Conservation (phyloP, 2,329 filamentous ascomycete species). For the Aspergillus quadrilineatus region DNA sequence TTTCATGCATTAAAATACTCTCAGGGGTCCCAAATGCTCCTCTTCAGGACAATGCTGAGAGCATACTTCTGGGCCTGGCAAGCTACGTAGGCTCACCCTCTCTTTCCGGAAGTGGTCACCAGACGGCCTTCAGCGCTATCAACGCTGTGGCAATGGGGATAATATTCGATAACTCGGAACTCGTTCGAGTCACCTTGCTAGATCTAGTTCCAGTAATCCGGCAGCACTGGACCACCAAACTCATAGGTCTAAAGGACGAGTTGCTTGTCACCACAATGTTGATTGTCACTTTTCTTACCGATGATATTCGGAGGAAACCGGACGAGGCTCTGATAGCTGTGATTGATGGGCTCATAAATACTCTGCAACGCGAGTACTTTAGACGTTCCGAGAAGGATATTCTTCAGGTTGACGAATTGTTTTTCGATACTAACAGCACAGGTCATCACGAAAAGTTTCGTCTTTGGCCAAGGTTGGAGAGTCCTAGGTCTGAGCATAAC, state of each 20-base stretch:
- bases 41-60: constrained; percentile 55
- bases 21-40: constrained; percentile 68
- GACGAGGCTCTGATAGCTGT: constrained; percentile 41
- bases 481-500: constrained; percentile 37
- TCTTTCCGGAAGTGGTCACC: constrained; percentile 64
- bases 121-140: constrained; percentile 71
- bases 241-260: constrained; percentile 68
- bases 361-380: constrained; percentile 75
- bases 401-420: constrained; percentile 75
- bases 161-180: constrained; percentile 65
- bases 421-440: constrained; percentile 47
- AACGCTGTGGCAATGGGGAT: constrained; percentile 68
- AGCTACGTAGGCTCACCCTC: constrained; percentile 62
- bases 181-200: constrained; percentile 61
- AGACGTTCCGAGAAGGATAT: constrained; percentile 68
- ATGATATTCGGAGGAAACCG: constrained; percentile 38
- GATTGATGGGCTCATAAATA: constrained; percentile 66
- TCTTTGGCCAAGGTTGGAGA: constrained; percentile 39
- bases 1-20: constrained; percentile 66
- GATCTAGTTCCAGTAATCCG: constrained; percentile 69
- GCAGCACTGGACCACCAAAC: constrained; percentile 74
- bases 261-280: constrained; percentile 71
- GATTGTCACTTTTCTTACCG: constrained; percentile 60
- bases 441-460: constrained; percentile 37
- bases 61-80: constrained; percentile 57